Base-by-base conservation (phyloP, 805 yeast species). In the Sugiyamaella qingdaonensis region DNA sequence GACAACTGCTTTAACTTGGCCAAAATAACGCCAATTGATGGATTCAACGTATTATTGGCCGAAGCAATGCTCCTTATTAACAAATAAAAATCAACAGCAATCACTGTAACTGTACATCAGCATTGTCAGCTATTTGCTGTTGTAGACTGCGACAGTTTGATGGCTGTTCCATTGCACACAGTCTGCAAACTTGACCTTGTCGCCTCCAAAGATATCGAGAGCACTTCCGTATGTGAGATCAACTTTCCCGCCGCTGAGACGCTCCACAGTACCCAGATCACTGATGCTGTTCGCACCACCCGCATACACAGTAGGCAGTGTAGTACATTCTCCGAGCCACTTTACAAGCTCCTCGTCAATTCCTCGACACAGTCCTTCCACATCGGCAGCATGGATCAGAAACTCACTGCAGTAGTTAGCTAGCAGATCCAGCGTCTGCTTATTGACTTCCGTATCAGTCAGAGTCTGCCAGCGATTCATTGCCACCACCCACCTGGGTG, bases 381-480 rank as follows among this genome's bases (percentile, higher is more conserved):
- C 98, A 69, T 94, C 99, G 0, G 99, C 99, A 2, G 99, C 99
- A 71, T 94, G 99, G 14, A 94, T 85, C 51, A 94, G 72, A 64
- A 92, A 88, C 70, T 94, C 99, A 58, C 81, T 78, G 62, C 97
- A 88, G 69, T 85, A 88, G 47, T 73, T 52, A 8, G 84, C 70
- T 37, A 94, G 75, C 46, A 68, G 55, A 2, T 61, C 65, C 54
- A 94, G 78, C 27, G 86, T 78, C 24, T 77, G 78, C 48, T 68
- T 66, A 47, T 73, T 74, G 51, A 94, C 73, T 52, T 72, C 77
- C 44, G 83, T 76, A 37, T 77, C 77, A 0, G 99, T 94, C 29
- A 91, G 69, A 0, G 91, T 86, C 67, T 91, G 97, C 99, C 99
- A 94, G 69, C 90, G 86, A 70, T 94, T 91, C 82, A 90, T 94